Evolutionary conservation across 2,329 filamentous ascomycete genomes (phyloP).

Genomic region (Fusarium concolor): DNA sequence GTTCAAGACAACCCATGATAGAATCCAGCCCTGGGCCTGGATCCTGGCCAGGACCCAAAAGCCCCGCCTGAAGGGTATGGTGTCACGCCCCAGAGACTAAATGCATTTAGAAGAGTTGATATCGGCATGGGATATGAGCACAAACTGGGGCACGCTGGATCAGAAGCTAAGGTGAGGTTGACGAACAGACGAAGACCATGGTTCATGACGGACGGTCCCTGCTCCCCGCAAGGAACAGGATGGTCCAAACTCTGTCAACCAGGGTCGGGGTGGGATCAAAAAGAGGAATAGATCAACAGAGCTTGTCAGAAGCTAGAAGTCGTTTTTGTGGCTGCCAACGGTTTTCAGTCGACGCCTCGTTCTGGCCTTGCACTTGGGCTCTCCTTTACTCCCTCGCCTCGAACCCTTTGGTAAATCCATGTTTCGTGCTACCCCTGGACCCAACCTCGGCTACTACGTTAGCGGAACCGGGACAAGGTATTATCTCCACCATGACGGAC

Average conservation of each 20-base stretch:
- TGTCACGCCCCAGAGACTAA: constrained; percentile 30
- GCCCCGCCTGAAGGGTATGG: constrained; percentile 30
- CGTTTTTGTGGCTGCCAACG: constrained; percentile 35
- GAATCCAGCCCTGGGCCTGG: constrained; percentile 25
- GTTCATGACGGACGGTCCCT: constrained; percentile 14
- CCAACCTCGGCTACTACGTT: constrained; percentile 36
- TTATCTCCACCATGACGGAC: constrained; percentile 38
- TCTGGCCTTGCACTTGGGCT: background rate
- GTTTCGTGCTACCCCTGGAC: constrained; percentile 24
- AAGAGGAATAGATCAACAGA: constrained; percentile 43
- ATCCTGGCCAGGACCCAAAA: constrained; percentile 21
- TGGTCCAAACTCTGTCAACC: constrained; percentile 25
- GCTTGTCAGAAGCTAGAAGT: constrained; percentile 36
- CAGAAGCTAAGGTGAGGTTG: constrained; percentile 30
- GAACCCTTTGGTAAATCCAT: constrained; percentile 6
- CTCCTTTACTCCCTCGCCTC: constrained; percentile 6
- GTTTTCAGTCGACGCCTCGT: constrained; percentile 33
- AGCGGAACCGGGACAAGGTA: constrained; percentile 30
- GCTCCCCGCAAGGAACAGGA: constrained; percentile 17
- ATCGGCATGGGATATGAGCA: constrained; percentile 38
- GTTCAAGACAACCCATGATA: constrained; percentile 34
- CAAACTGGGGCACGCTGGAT: constrained; percentile 22
- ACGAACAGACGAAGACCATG: constrained; percentile 13
- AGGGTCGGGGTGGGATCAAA: constrained; percentile 35
- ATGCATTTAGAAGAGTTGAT: constrained; percentile 43